Conservation (phyloP, 495 filamentous ascomycete species). For the Hypoxylon lienhwacheense region DNA sequence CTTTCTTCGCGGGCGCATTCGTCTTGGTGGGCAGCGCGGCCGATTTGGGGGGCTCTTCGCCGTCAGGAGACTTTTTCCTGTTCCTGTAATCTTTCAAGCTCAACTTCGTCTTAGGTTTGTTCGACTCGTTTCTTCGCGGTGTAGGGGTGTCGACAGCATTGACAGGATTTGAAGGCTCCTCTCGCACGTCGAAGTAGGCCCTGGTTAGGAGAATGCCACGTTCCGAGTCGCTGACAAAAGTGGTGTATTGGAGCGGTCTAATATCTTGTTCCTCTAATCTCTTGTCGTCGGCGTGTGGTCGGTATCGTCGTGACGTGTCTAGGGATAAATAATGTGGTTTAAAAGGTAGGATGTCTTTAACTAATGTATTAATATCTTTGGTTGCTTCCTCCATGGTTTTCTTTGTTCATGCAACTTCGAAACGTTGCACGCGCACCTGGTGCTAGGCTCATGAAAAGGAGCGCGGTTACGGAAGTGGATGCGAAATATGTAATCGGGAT, state of each 20-base stretch:
- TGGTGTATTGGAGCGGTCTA: conserved; percentile 48
- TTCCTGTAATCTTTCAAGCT: conserved; percentile 53
- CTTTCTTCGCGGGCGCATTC: conserved; percentile 28
- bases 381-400: conserved; percentile 55
- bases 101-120: conserved; percentile 48
- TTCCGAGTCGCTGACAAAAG: conserved; percentile 48
- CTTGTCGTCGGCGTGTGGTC: conserved; percentile 40
- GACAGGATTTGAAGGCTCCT: conserved; percentile 37
- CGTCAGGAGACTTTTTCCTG: conserved; percentile 44
- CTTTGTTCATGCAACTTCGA: conserved; percentile 38
- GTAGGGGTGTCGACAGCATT: conserved; percentile 32
- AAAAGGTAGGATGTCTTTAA: conserved; percentile 47
- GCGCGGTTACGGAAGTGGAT: conserved; percentile 12
- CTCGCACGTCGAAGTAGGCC: conserved; percentile 47
- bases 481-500: conserved; percentile 5
- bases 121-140: conserved; percentile 40
- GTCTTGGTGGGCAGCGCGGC: conserved; percentile 23
- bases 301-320: conserved; percentile 43
- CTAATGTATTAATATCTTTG: conserved; percentile 47
- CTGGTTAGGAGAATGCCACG: conserved; percentile 51
- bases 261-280: conserved; percentile 44
- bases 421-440: conserved; percentile 36
- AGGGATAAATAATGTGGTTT: conserved; percentile 49
- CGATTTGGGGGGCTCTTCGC: conserved; percentile 41
- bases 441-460: conserved; percentile 29